These are phyloP conservation scores for Serendipita indica DNA, from an alignment of 768 basidiomycete genomes.

Conservation along the genomic window DNA sequence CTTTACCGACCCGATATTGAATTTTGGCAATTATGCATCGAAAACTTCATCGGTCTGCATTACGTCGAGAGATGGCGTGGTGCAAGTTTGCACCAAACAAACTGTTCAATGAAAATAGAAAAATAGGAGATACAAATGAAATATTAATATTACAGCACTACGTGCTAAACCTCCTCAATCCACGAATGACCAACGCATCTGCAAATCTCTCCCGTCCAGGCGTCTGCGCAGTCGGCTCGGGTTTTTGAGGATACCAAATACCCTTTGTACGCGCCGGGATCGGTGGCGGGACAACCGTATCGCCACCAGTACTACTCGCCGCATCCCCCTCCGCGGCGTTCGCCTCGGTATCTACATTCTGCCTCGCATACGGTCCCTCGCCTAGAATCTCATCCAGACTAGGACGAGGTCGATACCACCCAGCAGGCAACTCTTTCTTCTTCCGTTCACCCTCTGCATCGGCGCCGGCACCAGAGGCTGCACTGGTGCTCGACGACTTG, in stretches of 20 bases:
- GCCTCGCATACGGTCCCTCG: not conserved
- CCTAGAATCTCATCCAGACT: conserved; percentile 1
- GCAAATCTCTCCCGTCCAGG: not conserved
- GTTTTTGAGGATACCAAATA: not conserved
- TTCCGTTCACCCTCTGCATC: not conserved
- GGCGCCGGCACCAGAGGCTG: not conserved
- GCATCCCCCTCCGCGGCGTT: not conserved
- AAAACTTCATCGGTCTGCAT: not conserved
- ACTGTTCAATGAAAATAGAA: not conserved
- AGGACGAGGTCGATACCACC: conserved; percentile 3
- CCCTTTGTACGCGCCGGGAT: not conserved
- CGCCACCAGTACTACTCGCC: not conserved
- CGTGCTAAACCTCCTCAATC: not conserved
- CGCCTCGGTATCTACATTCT: not conserved
- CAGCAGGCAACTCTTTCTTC: not conserved
- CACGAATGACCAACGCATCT: conserved; percentile 1
- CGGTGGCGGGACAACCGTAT: not conserved
- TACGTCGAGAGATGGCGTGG: not conserved
- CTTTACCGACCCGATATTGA: too few species aligned
- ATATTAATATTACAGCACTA: too few species aligned
- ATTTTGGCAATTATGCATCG: too few species aligned
- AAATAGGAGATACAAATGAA: too few species aligned
- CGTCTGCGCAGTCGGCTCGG: not conserved
- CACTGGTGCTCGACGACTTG: not conserved
- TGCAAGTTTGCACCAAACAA: not conserved